phyloP scores from a whole-genome alignment of 2,329 filamentous ascomycete genomes.

The Colletotrichum lentis region DNA sequence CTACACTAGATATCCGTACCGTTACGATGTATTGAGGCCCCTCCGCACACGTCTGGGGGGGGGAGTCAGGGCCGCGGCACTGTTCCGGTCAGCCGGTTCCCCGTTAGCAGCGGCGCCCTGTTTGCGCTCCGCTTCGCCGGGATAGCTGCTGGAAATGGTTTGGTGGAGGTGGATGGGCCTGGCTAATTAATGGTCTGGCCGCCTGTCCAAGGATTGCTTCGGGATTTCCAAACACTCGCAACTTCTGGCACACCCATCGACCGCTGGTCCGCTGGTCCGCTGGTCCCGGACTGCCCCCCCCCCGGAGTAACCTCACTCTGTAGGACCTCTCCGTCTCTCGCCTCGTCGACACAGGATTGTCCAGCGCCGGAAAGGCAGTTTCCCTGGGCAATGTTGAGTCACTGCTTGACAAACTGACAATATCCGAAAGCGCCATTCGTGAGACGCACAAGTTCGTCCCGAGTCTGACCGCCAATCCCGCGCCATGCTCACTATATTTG shows the following conservation, averaged over 20 bases:
- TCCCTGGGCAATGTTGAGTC: neutral
- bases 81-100: conserved; percentile 32
- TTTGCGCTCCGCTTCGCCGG: conserved; percentile 19
- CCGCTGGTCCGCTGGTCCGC: too few relatives aligned
- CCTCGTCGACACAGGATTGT: neutral
- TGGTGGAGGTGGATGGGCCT: conserved; percentile 2
- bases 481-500: neutral
- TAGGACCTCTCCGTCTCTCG: neutral
- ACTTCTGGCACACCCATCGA: neutral
- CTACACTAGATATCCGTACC: too few relatives aligned
- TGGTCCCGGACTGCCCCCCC: conserved; percentile 1
- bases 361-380: neutral
- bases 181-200: conserved; percentile 19
- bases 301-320: neutral
- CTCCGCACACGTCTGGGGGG: conserved; percentile 14
- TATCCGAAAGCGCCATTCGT: neutral
- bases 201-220: conserved; percentile 24
- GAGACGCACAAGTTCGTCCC: neutral
- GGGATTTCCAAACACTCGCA: conserved; percentile 8
- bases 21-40: conserved; percentile 2
- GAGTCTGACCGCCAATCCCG: neutral
- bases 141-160: conserved; percentile 18
- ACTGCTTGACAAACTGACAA: neutral
- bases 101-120: conserved; percentile 16
- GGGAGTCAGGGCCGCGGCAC: conserved; percentile 28